Evolutionary conservation across 192 early-diverging fungal species (phyloP).

Genomic region (Linnemannia schmuckeri): DNA sequence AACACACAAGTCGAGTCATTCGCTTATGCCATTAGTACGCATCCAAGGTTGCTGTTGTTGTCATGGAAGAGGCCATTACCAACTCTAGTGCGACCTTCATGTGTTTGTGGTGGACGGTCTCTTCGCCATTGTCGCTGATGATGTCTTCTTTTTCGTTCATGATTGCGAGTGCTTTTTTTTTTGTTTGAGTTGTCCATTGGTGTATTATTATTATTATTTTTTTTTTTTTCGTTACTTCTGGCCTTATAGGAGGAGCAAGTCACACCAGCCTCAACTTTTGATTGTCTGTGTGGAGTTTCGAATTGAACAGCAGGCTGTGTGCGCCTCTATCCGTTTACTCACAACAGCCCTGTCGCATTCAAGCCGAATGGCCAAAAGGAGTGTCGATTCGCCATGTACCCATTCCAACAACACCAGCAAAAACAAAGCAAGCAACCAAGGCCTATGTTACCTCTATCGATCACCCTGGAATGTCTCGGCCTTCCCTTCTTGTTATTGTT

Average conservation of each 20-base stretch:
- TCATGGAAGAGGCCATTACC: constrained; percentile 14
- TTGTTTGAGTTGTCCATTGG: too few species aligned
- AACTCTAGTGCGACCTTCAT: constrained; percentile 55
- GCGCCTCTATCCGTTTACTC: too few species aligned
- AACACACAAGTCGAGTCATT: neutral
- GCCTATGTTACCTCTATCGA: neutral
- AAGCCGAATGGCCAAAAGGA: neutral
- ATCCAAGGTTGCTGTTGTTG: neutral
- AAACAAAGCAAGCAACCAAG: neutral
- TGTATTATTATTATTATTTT: neutral
- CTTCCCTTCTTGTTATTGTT: neutral
- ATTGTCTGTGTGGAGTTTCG: too few species aligned
- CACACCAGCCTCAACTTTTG: too few species aligned
- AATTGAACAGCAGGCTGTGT: too few species aligned
- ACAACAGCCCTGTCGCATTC: too few species aligned
- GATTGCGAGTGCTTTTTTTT: neutral
- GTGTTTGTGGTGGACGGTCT: constrained; percentile 48
- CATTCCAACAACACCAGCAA: neutral
- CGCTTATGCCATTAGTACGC: neutral
- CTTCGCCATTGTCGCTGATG: constrained; percentile 4
- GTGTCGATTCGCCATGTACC: neutral
- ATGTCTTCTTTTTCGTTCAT: constrained; percentile 1
- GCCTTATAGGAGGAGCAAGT: too few species aligned
- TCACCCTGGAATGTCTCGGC: neutral
- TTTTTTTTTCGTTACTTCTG: too few species aligned